Conservation (phyloP, 2,329 filamentous ascomycete species). For the Clonostachys rhizophaga region DNA sequence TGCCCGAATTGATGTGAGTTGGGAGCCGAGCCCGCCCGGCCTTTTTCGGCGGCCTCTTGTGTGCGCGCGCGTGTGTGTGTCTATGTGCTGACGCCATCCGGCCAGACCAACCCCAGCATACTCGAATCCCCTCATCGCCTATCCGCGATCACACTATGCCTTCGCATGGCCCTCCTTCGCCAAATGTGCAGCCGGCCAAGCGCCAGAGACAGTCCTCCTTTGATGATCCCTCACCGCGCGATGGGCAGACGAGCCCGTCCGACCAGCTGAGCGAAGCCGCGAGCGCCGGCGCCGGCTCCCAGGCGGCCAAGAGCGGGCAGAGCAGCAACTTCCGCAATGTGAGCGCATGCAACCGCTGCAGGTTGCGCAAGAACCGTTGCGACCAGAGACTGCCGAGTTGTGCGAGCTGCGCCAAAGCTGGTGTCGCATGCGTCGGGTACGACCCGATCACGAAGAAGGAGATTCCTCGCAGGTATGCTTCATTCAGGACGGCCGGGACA, state of each 20-base stretch:
- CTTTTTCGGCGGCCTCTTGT: too few species aligned
- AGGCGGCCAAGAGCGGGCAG: slow-evolving; percentile 43
- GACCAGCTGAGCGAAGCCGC: slow-evolving; percentile 25
- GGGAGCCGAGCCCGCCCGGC: too few species aligned
- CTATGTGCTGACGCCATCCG: neutral
- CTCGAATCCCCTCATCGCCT: neutral
- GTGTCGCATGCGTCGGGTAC: slow-evolving; percentile 87
- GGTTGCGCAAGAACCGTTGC: slow-evolving; percentile 89
- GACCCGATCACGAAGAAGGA: slow-evolving; percentile 95
- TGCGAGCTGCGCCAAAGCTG: slow-evolving; percentile 88
- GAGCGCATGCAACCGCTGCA: slow-evolving; percentile 89
- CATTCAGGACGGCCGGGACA: neutral
- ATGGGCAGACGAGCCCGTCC: slow-evolving; percentile 14
- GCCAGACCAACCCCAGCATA: slow-evolving; percentile 8
- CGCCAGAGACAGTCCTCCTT: slow-evolving; percentile 51
- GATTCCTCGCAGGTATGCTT: slow-evolving; percentile 80
- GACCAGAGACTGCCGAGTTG: slow-evolving; percentile 91
- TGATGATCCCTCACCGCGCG: slow-evolving; percentile 30
- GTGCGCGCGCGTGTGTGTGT: too few species aligned
- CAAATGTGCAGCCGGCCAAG: slow-evolving; percentile 48
- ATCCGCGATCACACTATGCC: slow-evolving; percentile 15
- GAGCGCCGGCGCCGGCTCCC: slow-evolving; percentile 14
- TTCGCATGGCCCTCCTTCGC: slow-evolving; percentile 45
- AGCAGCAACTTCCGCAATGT: slow-evolving; percentile 77
- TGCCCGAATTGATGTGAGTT: too few species aligned